Evolutionary conservation across 306 rosid species (phyloP).

Genomic region (Oxytropis ochrocephala): DNA sequence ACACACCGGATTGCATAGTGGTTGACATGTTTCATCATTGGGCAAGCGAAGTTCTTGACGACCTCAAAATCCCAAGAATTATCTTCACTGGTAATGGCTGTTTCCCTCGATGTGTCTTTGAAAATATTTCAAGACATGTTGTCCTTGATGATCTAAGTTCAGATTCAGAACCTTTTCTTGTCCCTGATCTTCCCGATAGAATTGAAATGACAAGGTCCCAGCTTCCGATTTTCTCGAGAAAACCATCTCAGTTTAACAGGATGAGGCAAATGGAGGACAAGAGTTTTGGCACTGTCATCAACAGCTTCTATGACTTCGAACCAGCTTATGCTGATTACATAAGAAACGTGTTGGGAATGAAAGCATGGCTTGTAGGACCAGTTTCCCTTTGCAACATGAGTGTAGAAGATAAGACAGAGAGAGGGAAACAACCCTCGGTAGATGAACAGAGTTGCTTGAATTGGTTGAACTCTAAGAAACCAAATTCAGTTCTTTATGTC

Average conservation of each 20-base stretch:
- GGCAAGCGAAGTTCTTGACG: conserved; percentile 31
- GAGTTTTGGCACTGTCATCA: conserved; percentile 40
- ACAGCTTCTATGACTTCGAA: conserved; percentile 55
- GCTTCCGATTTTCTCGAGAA: conserved; percentile 29
- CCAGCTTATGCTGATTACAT: conserved; percentile 38
- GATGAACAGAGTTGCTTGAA: conserved; percentile 39
- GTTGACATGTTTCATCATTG: conserved; percentile 48
- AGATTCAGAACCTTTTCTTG: conserved; percentile 37
- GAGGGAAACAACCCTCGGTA: conserved; percentile 37
- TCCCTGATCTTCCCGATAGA: conserved; percentile 42
- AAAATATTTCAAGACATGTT: conserved; percentile 7
- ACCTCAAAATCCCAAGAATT: conserved; percentile 28
- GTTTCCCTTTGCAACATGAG: conserved; percentile 45
- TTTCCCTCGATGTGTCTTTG: conserved; percentile 41
- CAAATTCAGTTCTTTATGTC: conserved; percentile 49
- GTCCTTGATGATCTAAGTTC: conserved; percentile 28
- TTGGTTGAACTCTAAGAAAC: conserved; percentile 48
- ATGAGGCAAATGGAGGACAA: conserved; percentile 20
- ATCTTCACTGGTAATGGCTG: conserved; percentile 45
- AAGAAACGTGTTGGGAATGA: conserved; percentile 26
- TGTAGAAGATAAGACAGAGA: conserved; percentile 31
- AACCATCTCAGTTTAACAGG: not conserved
- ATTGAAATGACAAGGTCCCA: conserved; percentile 45
- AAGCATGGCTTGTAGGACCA: conserved; percentile 54
- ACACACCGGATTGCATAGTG: conserved; percentile 43